These are phyloP conservation scores for Talaromyces sp. DNA, from an alignment of 2,329 filamentous ascomycete species.

Conservation along the genomic window DNA sequence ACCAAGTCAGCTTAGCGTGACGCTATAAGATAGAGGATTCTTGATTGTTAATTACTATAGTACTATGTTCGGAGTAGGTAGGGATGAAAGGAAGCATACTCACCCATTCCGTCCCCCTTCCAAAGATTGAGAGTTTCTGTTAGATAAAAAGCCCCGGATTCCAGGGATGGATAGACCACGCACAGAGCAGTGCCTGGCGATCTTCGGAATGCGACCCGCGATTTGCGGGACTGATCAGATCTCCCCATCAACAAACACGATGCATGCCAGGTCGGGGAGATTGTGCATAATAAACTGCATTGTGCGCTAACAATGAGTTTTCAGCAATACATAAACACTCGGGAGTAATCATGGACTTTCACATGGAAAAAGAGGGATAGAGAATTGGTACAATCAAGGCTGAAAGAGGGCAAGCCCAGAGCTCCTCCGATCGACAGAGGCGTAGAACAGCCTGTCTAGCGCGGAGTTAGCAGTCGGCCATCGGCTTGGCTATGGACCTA, in stretches of 20 bases:
- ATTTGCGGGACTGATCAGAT: background rate
- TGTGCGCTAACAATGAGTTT: background rate
- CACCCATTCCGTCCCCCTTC: background rate
- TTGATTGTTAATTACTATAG: too few species aligned
- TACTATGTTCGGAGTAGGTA: too few species aligned
- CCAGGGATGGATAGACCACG: background rate
- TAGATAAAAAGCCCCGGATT: background rate
- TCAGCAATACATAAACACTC: background rate
- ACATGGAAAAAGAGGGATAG: background rate
- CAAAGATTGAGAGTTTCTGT: background rate
- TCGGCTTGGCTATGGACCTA: background rate
- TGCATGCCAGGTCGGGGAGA: background rate
- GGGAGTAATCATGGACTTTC: background rate
- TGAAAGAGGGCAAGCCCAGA: background rate
- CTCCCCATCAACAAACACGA: background rate
- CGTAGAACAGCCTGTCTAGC: slow-evolving; percentile 9
- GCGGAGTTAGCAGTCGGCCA: background rate
- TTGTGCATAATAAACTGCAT: slow-evolving; percentile 2
- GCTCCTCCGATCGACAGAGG: slow-evolving; percentile 15
- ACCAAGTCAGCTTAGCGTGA: background rate
- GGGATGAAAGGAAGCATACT: background rate
- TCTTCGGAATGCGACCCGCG: background rate
- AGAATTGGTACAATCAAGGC: background rate
- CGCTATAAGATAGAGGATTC: background rate
- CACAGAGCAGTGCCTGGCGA: slow-evolving; percentile 8